A percentile compares a stretch with the other conserved stretches of the same genome.
phyloP scores from a whole-genome alignment of 2,329 filamentous ascomycete species.

The Pseudogymnoascus sp. region DNA sequence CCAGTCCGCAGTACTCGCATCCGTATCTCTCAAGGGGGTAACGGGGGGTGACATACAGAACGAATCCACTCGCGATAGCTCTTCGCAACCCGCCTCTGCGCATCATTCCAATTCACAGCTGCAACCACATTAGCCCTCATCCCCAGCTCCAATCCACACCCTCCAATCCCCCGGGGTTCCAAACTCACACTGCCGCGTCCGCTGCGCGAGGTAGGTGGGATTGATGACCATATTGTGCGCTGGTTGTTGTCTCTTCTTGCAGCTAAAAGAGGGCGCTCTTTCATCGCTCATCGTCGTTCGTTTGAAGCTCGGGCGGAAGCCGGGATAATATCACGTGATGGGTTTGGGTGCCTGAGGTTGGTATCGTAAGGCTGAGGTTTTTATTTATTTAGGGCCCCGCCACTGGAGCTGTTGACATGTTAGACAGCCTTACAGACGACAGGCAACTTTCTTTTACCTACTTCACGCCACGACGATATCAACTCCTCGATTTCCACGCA shows the following conservation, averaged over 20 bases:
- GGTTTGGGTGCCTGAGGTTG: not conserved
- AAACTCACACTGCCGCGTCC: slow-evolving; percentile 61
- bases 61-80: slow-evolving; percentile 95
- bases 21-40: not conserved
- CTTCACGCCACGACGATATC: not conserved
- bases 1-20: not conserved
- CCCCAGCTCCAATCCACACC: not conserved
- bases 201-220: slow-evolving; percentile 82
- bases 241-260: slow-evolving; percentile 29
- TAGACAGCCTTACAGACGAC: slow-evolving; percentile 6
- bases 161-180: too few species aligned
- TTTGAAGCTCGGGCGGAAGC: not conserved
- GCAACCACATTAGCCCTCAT: slow-evolving; percentile 22
- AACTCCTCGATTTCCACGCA: not conserved
- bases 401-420: not conserved
- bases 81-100: slow-evolving; percentile 74
- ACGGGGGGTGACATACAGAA: slow-evolving; percentile 58
- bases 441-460: not conserved
- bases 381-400: slow-evolving; percentile 8
- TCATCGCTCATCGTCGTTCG: not conserved
- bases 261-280: not conserved
- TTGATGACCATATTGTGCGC: slow-evolving; percentile 67
- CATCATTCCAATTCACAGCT: slow-evolving; percentile 87
- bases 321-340: slow-evolving; percentile 1
- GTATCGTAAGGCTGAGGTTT: not conserved